Base-by-base conservation (phyloP, 2,329 filamentous ascomycete genomes). In the Talaromyces sp. region DNA sequence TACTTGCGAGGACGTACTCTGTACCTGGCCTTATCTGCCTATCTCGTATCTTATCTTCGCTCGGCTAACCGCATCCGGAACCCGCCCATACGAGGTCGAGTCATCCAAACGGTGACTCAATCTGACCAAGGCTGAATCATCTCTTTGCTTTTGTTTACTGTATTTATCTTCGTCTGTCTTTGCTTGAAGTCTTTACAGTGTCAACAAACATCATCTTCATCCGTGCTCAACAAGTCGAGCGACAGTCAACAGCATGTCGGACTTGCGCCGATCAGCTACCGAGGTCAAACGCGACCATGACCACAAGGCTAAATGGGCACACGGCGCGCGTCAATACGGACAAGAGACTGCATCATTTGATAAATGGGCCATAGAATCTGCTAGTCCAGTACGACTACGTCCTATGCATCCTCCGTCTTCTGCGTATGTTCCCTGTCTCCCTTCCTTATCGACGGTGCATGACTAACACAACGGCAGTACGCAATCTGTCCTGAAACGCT, bases 251-350 rank as follows among this genome's bases (percentile, higher is more conserved):
- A 15, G 36, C 47, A 65, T 65, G 63, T 60, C 63, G 25, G 85
- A 88, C 73, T 79, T 87, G 68, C 85, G 85, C 73, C 81, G 80
- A 74, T 77, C 77, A 69, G 80, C 83, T 72, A 82, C 82, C 72
- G 83, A 84, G 70, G 82, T 69, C 68, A 77, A 79, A 66, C 74
- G 78, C 34, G 71, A 73, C 65, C 73, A 78, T 65, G 73, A 77
- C 67, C 76, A 77, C 64, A 78, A 77, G 67, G 73, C 73, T 47
- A 80, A 80, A 70, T 79, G 78, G 78, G 74, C 75, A 25, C 70
- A 72, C 61, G 77, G 78, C 47, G 72, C 70, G 45, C 74, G 75
- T 45, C 45, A 64, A 25, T n/a, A 51, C 5, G 38, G 56, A 34
- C 51, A 31, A 4, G 45, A 40, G 15, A 10, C 43, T n/a, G 6